A percentile compares a stretch with the other conserved stretches of the same genome.
These are phyloP conservation scores for Penicillium cosmopolitanum DNA, from an alignment of 495 filamentous ascomycete genomes.

Conservation along the genomic window DNA sequence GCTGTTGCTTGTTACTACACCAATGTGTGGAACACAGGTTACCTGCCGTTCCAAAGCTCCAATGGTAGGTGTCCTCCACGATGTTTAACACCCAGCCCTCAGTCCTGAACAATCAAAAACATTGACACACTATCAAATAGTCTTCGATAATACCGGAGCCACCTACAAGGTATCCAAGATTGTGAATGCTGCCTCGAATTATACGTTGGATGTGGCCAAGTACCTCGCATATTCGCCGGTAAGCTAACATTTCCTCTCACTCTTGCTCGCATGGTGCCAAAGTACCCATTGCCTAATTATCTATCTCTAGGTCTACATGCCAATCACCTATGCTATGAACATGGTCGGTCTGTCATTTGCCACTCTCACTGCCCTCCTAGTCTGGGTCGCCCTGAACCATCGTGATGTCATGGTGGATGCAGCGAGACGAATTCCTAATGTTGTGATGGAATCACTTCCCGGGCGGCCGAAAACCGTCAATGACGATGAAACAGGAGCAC, in stretches of 20 bases:
- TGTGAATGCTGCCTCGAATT: constrained; percentile 61
- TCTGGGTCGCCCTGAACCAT: constrained; percentile 65
- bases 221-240: constrained; percentile 71
- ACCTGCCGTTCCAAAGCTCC: constrained; percentile 31
- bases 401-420: constrained; percentile 26
- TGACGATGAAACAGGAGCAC: constrained; percentile 42
- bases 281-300: background rate
- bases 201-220: constrained; percentile 68
- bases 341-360: constrained; percentile 80
- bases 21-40: constrained; percentile 58
- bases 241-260: background rate
- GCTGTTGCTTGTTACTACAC: constrained; percentile 50
- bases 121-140: constrained; percentile 29
- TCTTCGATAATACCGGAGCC: constrained; percentile 81
- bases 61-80: constrained; percentile 21
- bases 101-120: background rate
- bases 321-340: constrained; percentile 80
- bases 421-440: constrained; percentile 12
- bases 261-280: background rate
- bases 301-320: constrained; percentile 63
- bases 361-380: constrained; percentile 65
- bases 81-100: background rate
- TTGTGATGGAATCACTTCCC: constrained; percentile 15
- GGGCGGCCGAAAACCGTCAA: constrained; percentile 59
- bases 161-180: constrained; percentile 77